These are phyloP conservation scores for Scutellaria minor DNA, from an alignment of 257 asterid genomes.

Conservation along the genomic window DNA sequence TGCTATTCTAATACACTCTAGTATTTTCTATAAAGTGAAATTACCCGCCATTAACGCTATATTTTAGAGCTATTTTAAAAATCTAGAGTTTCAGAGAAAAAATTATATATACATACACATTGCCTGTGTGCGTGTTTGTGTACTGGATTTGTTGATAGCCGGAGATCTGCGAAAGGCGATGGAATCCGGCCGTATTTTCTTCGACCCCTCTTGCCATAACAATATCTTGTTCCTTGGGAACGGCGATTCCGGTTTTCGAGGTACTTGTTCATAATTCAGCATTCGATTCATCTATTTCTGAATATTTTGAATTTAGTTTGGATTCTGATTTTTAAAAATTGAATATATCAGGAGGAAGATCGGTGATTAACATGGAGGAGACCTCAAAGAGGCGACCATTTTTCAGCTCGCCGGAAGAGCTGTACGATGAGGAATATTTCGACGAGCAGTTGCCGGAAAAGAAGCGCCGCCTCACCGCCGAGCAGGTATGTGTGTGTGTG, in stretches of 20 bases:
- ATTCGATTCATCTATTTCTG: not conserved
- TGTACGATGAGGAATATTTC: conserved; percentile 85
- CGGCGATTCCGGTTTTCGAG: conserved; percentile 69
- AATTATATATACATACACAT: conserved; percentile 38
- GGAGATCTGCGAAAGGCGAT: conserved; percentile 50
- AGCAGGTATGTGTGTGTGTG: conserved; percentile 58
- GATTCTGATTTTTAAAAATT: not conserved
- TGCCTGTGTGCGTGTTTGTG: conserved; percentile 26
- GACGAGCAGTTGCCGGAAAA: conserved; percentile 95
- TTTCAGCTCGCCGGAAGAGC: conserved; percentile 73
- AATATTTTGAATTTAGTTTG: not conserved
- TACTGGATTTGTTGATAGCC: conserved; percentile 39
- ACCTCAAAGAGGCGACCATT: conserved; percentile 75
- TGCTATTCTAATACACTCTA: conserved; percentile 63
- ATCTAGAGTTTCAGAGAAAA: conserved; percentile 33
- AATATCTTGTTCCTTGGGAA: conserved; percentile 75
- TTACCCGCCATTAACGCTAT: conserved; percentile 25
- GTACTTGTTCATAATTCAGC: conserved; percentile 39
- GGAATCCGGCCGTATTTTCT: conserved; percentile 84
- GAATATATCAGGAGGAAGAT: conserved; percentile 54
- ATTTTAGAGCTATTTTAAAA: conserved; percentile 28
- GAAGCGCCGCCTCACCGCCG: conserved; percentile 94
- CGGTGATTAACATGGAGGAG: conserved; percentile 74
- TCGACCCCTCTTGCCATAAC: conserved; percentile 69
- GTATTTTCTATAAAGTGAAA: not conserved